Base-by-base conservation (phyloP, 2,329 filamentous ascomycete species). In the Colletotrichum filicis region DNA sequence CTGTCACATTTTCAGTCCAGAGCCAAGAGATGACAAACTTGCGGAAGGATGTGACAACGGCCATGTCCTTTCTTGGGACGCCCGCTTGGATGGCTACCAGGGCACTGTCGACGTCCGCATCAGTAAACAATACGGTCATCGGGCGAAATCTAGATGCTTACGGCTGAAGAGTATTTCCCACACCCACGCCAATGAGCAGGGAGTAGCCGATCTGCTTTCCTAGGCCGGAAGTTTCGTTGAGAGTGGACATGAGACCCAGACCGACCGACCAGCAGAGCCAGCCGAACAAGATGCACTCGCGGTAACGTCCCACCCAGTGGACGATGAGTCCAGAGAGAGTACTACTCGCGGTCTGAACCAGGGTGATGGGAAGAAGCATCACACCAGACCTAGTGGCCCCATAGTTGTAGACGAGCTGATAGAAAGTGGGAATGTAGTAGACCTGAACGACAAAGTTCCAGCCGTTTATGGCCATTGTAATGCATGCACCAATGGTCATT, bases 391-490 rank as follows among this genome's bases (percentile, higher is more conserved):
- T 82, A 4, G 84, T 85, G 1, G 83, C 82, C 0, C 80, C 83
- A 74, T 85, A 87, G 24, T 79, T 81, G 65, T 85, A 86, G 1
- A 80, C 82, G 11, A 87, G 82, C 66, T 86, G 86, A 74, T 87
- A 87, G 73, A 86, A 87, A 0, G 82, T 81, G 0, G 84, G 84
- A 5, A 86, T 82, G 69, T 84, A 87, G 75, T 87, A 88, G 8
- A 88, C 80, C 73, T 90, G 88, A n/a, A 88, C 85, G 30, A 90
- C 81, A 68, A 89, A 89, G 74, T 89, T 89, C 88, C 88, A 90
- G 4, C 88, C 88, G 63, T 90, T 89, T 76, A 90, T 85, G 42
- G 87, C 87, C 86, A 88, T 89, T 16, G 87, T 89, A 22, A 90
- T 74, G 72, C 86, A 89, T 1, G 87, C 87, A 1, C 88, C 88